Conservation (phyloP, 2,329 filamentous ascomycete species). For the Nakataea oryzae region DNA sequence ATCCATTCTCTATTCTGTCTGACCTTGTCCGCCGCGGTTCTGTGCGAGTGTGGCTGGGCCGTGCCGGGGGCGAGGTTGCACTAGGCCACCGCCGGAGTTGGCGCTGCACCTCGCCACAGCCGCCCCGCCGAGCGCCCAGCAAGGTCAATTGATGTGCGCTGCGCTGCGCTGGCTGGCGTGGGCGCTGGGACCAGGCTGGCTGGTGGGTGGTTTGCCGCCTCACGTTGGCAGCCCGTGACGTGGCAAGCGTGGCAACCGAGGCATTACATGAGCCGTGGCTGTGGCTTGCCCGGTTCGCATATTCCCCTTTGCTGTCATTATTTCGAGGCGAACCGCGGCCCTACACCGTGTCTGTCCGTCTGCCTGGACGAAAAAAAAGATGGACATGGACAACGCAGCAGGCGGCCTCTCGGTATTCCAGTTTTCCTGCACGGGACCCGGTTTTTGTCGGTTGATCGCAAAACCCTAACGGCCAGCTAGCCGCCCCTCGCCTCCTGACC, state of each 20-base stretch:
- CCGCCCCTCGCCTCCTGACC: neutral
- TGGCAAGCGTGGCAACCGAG: neutral
- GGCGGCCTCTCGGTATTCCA: neutral
- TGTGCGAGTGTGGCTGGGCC: neutral
- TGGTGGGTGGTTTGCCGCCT: too few species aligned
- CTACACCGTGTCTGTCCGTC: neutral
- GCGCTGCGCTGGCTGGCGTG: too few species aligned
- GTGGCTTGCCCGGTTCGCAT: neutral
- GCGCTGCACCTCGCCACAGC: slow-evolving; percentile 2
- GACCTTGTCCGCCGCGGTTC: neutral
- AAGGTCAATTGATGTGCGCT: neutral
- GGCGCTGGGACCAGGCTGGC: too few species aligned
- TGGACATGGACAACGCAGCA: neutral
- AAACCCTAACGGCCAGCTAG: neutral
- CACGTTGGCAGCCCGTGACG: neutral
- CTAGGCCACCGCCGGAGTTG: neutral
- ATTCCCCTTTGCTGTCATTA: too few species aligned
- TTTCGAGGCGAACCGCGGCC: too few species aligned
- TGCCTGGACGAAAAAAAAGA: too few species aligned
- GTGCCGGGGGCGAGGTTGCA: neutral
- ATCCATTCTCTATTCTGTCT: neutral
- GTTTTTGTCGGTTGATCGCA: neutral
- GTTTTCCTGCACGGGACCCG: too few species aligned
- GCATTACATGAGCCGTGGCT: neutral
- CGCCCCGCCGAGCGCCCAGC: neutral